Conservation (phyloP, 2,329 filamentous ascomycete species). For the Fusarium sp. region DNA sequence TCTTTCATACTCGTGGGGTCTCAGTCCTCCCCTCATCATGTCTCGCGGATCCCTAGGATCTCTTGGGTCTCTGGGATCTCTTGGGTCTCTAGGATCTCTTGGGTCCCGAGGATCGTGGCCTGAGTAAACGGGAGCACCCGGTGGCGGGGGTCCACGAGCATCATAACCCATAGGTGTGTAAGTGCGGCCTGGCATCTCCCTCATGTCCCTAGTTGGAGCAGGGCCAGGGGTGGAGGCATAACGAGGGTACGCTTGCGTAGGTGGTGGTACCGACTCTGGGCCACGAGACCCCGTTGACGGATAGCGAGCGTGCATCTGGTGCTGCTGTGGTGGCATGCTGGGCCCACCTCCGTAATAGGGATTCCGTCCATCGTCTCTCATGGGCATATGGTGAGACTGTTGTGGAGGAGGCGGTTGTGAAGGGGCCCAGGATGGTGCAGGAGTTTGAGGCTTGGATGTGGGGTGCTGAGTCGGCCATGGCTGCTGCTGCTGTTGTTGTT, state of each 20-base stretch:
- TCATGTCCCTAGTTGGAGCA: conserved; percentile 56
- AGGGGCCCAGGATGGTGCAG: conserved; percentile 51
- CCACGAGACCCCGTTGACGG: conserved; percentile 56
- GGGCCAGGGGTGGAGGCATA: conserved; percentile 60
- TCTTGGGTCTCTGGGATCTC: conserved; percentile 52
- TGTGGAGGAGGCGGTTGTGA: conserved; percentile 52
- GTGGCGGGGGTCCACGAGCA: conserved; percentile 55
- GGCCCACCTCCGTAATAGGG: conserved; percentile 52
- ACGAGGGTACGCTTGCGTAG: conserved; percentile 57
- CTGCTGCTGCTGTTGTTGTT: conserved; percentile 45
- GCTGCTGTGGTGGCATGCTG: conserved; percentile 47
- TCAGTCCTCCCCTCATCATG: conserved; percentile 59
- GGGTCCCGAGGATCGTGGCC: conserved; percentile 48
- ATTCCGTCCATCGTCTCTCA: conserved; percentile 56
- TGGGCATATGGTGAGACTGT: conserved; percentile 51
- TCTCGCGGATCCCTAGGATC: conserved; percentile 52
- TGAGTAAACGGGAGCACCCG: conserved; percentile 51
- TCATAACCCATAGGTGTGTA: conserved; percentile 63
- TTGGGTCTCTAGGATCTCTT: conserved; percentile 23
- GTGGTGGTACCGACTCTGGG: conserved; percentile 57
- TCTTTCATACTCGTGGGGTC: conserved; percentile 61
- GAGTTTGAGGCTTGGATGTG: conserved; percentile 52
- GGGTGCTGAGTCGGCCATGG: conserved; percentile 53
- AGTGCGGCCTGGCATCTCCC: conserved; percentile 58
- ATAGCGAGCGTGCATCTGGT: conserved; percentile 55